A percentile compares a stretch with the other conserved stretches of the same genome.
Conservation (phyloP, 139 green algal species). For the Choricystis sp. region DNA sequence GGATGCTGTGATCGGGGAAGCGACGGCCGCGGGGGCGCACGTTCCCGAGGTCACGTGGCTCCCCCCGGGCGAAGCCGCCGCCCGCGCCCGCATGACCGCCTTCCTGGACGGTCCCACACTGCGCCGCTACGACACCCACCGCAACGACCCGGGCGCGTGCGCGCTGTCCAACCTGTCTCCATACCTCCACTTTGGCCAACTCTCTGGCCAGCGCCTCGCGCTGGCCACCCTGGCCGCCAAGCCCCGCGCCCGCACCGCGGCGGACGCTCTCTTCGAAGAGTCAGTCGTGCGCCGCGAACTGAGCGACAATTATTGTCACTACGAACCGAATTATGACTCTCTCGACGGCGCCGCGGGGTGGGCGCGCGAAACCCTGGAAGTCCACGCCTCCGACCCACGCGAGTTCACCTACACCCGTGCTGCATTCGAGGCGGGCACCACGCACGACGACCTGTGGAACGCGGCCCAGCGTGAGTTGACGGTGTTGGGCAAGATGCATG, state of each 20-base stretch:
- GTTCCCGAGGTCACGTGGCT: conserved; percentile 82
- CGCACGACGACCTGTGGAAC: conserved; percentile 94
- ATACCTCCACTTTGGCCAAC: conserved; percentile 82
- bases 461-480: conserved; percentile 83
- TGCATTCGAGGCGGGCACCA: conserved; percentile 68
- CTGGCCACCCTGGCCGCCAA: conserved; percentile 32
- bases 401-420: conserved; percentile 30
- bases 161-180: conserved; percentile 68
- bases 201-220: conserved; percentile 59
- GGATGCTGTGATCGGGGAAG: conserved; percentile 58
- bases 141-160: conserved; percentile 62
- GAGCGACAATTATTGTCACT: conserved; percentile 87
- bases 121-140: conserved; percentile 47
- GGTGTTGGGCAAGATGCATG: conserved; percentile 89
- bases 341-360: conserved; percentile 58
- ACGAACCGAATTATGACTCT: conserved; percentile 71
- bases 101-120: conserved; percentile 66
- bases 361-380: conserved; percentile 55
- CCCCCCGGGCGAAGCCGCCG: conserved; percentile 50
- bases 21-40: conserved; percentile 19
- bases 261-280: conserved; percentile 90
- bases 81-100: conserved; percentile 24
- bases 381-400: conserved; percentile 58
- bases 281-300: conserved; percentile 81
- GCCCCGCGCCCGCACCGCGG: conserved; percentile 25